Percentiles rank a stretch among this genome's conserved stretches.
Evolutionary conservation across 495 filamentous ascomycete genomes (phyloP).

Genomic region (Jackrogersella minutella): DNA sequence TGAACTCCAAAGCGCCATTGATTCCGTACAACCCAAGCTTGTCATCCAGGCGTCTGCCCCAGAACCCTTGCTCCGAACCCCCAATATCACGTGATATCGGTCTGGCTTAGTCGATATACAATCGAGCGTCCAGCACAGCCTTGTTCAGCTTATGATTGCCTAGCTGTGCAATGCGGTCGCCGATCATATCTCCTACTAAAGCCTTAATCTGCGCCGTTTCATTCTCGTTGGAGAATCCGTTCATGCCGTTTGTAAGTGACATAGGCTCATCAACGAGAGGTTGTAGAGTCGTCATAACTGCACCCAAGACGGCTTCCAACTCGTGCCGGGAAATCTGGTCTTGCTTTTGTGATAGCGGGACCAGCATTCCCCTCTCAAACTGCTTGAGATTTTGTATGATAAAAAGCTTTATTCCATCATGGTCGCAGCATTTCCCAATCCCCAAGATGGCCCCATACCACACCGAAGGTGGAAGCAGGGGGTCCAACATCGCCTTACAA

Average conservation of each 20-base stretch:
- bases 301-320: slow-evolving; percentile 68
- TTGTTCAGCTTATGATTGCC: slow-evolving; percentile 59
- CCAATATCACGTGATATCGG: too few relatives aligned
- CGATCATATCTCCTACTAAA: slow-evolving; percentile 66
- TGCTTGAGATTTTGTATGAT: slow-evolving; percentile 81
- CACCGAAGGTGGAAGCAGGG: slow-evolving; percentile 75
- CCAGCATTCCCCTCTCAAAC: slow-evolving; percentile 72
- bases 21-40: too few relatives aligned
- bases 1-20: too few relatives aligned
- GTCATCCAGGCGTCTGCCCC: too few relatives aligned
- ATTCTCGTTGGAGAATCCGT: slow-evolving; percentile 44
- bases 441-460: slow-evolving; percentile 89
- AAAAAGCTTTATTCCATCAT: slow-evolving; percentile 79
- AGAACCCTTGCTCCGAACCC: too few relatives aligned
- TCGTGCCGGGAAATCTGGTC: slow-evolving; percentile 64
- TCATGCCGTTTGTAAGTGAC: slow-evolving; percentile 35
- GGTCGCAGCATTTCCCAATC: slow-evolving; percentile 75
- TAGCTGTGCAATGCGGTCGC: slow-evolving; percentile 62
- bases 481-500: slow-evolving; percentile 88
- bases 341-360: slow-evolving; percentile 65
- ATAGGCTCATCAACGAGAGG: slow-evolving; percentile 45
- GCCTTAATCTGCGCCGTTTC: slow-evolving; percentile 63
- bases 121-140: slow-evolving; percentile 58
- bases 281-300: slow-evolving; percentile 66
- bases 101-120: slow-evolving; percentile 14